Conservation (phyloP, 805 yeast genomes). For the Jamesozyma hellenica region DNA sequence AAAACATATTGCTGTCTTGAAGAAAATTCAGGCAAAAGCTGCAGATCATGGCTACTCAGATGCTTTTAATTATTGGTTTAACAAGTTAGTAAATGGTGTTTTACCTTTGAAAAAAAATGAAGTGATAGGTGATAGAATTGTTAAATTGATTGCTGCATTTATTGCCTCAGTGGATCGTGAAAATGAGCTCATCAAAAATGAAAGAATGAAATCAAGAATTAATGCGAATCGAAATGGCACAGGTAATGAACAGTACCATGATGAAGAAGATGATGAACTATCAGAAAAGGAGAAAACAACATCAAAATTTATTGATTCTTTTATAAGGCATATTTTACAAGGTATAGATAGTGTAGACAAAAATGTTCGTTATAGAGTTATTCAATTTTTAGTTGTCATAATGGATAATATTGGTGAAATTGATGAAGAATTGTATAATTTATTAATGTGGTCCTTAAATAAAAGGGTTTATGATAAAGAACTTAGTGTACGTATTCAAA, state of each 20-base stretch:
- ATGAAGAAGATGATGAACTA: constrained; percentile 11
- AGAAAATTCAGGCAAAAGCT: constrained; percentile 48
- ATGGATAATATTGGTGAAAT: constrained; percentile 67
- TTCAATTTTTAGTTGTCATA: constrained; percentile 61
- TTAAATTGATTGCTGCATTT: constrained; percentile 54
- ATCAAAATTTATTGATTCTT: constrained; percentile 45
- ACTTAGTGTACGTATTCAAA: constrained; percentile 69
- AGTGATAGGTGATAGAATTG: constrained; percentile 62
- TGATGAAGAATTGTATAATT: constrained; percentile 59
- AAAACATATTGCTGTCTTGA: constrained; percentile 56
- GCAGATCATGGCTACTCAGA: constrained; percentile 42
- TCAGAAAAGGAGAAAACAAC: constrained; percentile 35
- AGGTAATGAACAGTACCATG: constrained; percentile 25
- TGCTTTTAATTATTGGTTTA: constrained; percentile 50
- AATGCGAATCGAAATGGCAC: constrained; percentile 1
- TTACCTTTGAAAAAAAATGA: constrained; percentile 62
- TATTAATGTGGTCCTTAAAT: constrained; percentile 49
- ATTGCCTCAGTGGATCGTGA: constrained; percentile 38
- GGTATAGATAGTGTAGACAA: constrained; percentile 73
- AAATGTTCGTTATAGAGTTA: constrained; percentile 69
- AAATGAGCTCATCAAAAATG: constrained; percentile 6
- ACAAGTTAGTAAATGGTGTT: constrained; percentile 52
- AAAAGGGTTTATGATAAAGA: constrained; percentile 69
- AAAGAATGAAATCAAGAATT: constrained; percentile 20
- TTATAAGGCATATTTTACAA: constrained; percentile 58